phyloP scores from a whole-genome alignment of 805 yeast species.

The Peterozyma toletana region DNA sequence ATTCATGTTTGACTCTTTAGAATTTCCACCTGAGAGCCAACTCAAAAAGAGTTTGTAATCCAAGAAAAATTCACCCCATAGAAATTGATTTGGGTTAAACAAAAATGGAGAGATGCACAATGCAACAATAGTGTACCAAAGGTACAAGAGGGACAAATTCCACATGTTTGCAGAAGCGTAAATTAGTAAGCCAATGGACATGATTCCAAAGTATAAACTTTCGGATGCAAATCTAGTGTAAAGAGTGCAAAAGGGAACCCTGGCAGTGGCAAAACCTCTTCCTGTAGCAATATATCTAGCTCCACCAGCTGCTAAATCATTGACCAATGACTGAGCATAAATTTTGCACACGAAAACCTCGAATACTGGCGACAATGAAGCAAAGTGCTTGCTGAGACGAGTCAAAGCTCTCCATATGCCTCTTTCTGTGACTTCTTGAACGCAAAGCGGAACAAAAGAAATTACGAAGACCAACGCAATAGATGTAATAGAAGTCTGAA shows the following conservation, averaged over 20 bases:
- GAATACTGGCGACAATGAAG: constrained; percentile 68
- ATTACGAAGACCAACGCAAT: constrained; percentile 69
- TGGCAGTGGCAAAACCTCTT: constrained; percentile 71
- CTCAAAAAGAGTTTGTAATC: constrained; percentile 53
- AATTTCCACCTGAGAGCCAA: constrained; percentile 49
- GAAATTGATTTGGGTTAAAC: constrained; percentile 74
- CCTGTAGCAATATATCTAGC: constrained; percentile 81
- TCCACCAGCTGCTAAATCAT: constrained; percentile 70
- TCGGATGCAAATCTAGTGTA: constrained; percentile 66
- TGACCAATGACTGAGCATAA: constrained; percentile 62
- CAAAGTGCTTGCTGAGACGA: constrained; percentile 58
- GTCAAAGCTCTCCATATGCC: constrained; percentile 66
- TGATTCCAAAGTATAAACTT: constrained; percentile 57
- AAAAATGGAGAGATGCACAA: constrained; percentile 65
- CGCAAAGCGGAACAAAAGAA: constrained; percentile 67
- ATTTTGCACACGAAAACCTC: constrained; percentile 76
- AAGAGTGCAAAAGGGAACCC: constrained; percentile 58
- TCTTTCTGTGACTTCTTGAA: constrained; percentile 71
- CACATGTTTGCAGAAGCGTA: constrained; percentile 58
- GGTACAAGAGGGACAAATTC: constrained; percentile 53
- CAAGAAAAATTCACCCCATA: constrained; percentile 59
- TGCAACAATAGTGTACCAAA: constrained; percentile 65
- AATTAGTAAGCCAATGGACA: constrained; percentile 41
- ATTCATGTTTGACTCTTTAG: constrained; percentile 22
- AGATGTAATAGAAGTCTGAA: constrained; percentile 64